phyloP scores from a whole-genome alignment of 2,329 filamentous ascomycete species.

The Passalora sequoiae region DNA sequence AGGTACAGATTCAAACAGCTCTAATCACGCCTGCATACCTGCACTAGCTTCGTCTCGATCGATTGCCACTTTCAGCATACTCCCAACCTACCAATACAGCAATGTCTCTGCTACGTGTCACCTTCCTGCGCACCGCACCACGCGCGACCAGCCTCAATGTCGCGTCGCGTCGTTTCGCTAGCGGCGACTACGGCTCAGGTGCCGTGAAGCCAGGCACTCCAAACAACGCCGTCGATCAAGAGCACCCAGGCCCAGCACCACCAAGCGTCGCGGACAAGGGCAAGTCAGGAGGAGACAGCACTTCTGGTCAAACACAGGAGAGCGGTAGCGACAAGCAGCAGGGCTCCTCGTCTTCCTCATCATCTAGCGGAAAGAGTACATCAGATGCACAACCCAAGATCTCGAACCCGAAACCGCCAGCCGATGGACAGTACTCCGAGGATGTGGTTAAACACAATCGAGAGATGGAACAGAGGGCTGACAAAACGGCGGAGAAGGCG shows the following conservation, averaged over 20 bases:
- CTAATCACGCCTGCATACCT: background rate
- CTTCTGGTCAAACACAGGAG: background rate
- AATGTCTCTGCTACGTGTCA: constrained; percentile 7
- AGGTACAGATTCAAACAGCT: no score
- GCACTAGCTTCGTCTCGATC: background rate
- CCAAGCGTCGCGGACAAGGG: constrained; percentile 3
- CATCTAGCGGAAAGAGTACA: constrained; percentile 5
- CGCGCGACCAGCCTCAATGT: background rate
- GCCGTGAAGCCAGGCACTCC: constrained; percentile 1
- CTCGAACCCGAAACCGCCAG: constrained; percentile 8
- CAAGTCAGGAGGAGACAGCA: no score
- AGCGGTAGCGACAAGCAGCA: background rate
- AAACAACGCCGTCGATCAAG: constrained; percentile 4
- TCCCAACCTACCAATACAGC: background rate
- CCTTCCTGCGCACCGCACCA: background rate
- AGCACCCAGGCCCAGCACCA: constrained; percentile 8
- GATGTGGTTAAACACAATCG: constrained; percentile 26
- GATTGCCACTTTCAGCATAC: background rate
- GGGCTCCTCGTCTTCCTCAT: no score
- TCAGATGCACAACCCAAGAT: constrained; percentile 11
- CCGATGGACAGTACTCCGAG: constrained; percentile 8
- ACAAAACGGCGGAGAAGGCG: constrained; percentile 28
- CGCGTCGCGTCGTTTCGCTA: constrained; percentile 1
- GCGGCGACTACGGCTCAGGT: constrained; percentile 8
- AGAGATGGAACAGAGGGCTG: constrained; percentile 43